Evolutionary conservation across 1,284 basidiomycete species (phyloP).

Genomic region (Wolfiporia cocos): DNA sequence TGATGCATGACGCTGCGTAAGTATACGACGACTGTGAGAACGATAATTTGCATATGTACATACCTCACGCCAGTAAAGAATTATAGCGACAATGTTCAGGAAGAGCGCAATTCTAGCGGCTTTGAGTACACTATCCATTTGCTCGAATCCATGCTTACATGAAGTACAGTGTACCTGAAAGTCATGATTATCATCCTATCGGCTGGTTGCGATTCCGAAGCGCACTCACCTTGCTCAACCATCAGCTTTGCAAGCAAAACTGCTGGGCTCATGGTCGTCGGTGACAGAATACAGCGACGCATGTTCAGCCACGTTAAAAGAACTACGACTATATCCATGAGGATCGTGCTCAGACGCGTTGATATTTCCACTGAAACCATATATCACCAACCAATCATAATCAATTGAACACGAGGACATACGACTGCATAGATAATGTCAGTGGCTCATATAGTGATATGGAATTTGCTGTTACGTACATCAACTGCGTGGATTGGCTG

Average conservation of each 20-base stretch:
- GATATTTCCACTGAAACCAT: neutral
- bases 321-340: neutral
- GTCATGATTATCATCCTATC: neutral
- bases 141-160: neutral
- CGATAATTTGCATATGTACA: no score
- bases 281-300: neutral
- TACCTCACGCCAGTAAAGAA: no score
- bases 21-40: no score
- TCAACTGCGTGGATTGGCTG: no score
- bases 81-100: no score
- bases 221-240: neutral
- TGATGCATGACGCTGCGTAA: no score
- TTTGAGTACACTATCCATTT: no score
- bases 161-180: conserved; percentile 1
- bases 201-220: neutral
- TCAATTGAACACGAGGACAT: neutral
- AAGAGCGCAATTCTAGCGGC: neutral
- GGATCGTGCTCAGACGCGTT: neutral
- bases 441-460: no score
- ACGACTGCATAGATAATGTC: neutral
- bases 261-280: neutral
- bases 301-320: neutral
- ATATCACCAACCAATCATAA: neutral
- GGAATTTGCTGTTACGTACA: no score
- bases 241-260: neutral